Evolutionary conservation across 2,329 filamentous ascomycete genomes (phyloP).

Genomic region (Beauveria bassiana): DNA sequence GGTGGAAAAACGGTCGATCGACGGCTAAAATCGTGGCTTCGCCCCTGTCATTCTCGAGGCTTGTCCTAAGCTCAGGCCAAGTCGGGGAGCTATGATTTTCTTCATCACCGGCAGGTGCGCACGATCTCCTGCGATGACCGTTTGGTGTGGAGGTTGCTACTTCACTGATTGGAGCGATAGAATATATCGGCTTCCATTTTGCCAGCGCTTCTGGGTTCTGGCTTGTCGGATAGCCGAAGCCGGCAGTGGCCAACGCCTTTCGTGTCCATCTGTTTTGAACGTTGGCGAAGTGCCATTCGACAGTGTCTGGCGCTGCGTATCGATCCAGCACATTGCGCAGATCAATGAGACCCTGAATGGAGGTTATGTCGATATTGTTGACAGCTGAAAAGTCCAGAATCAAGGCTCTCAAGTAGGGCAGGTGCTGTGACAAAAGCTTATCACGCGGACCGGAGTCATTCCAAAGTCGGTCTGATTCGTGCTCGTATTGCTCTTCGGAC

Average conservation of each 20-base stretch:
- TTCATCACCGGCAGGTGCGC: slow-evolving; percentile 13
- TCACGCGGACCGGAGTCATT: slow-evolving; percentile 39
- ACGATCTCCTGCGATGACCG: background rate
- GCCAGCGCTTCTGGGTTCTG: slow-evolving; percentile 20
- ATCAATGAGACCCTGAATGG: slow-evolving; percentile 49
- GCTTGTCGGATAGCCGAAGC: slow-evolving; percentile 41
- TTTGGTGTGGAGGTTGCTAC: background rate
- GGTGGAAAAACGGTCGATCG: slow-evolving; percentile 41
- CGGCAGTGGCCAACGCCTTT: slow-evolving; percentile 45
- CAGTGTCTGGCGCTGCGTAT: slow-evolving; percentile 39
- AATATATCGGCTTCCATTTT: slow-evolving; percentile 27
- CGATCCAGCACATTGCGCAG: slow-evolving; percentile 45
- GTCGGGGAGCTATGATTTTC: slow-evolving; percentile 8
- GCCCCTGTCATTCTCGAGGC: background rate
- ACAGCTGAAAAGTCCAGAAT: slow-evolving; percentile 52
- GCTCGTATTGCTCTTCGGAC: slow-evolving; percentile 28
- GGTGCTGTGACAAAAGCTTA: slow-evolving; percentile 18
- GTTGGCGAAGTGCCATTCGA: slow-evolving; percentile 48
- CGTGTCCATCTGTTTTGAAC: slow-evolving; percentile 50
- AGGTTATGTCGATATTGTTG: slow-evolving; percentile 50
- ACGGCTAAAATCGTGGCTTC: slow-evolving; percentile 28
- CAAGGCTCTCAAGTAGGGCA: slow-evolving; percentile 44
- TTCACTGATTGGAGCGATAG: slow-evolving; percentile 21
- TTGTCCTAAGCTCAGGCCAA: background rate
- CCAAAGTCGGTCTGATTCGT: slow-evolving; percentile 43